Base-by-base conservation (phyloP, 1,139 yeast species). In the Sugiyamaella neomexicana region DNA sequence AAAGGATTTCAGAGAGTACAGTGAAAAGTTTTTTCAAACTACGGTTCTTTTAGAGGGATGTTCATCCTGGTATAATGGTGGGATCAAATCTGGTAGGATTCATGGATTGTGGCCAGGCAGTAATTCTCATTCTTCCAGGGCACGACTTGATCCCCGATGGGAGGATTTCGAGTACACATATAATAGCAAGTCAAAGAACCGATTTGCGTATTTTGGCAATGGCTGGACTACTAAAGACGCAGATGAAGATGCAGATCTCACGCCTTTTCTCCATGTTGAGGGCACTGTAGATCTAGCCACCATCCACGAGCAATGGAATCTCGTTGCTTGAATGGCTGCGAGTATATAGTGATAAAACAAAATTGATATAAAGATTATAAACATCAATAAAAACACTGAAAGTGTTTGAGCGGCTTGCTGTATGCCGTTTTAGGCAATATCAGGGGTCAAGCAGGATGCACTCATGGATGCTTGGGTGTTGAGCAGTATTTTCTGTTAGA, bases 51-150 rank as follows among this genome's bases (percentile, higher is more conserved):
- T 58, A 8, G 55, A 54, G 23, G 59, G 60, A 5, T 60, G 65
- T 42, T 25, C 55, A 2, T 59, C 65, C 3, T 63, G 64, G 63
- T 64, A 58, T 52, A 61, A 59, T 25, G 62, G 58, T 5, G 62
- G 61, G 2, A 46, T 48, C 3, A 43, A 39, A 13, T 57, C 52
- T 6, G 65, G 64, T 10, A 47, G 48, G 23, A 47, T 61, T 17
- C 47, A 46, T 15, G 58, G 60, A 13, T 46, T 60, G 39, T 64
- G 65, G 65, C 68, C 68, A 2, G 68, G 68, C 10, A 58, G 61
- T 9, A 57, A 55, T 12, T 34, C 55, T n/a, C 65, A 63, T 42
- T 55, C 57, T 12, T 44, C 58, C 6, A 46, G 51, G 15, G 59
- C 58, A 5, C 46, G 56, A 13, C 46, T 50, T 12, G 55, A 60